Conservation (phyloP, 1,284 basidiomycete genomes). For the Fistulinella cinereoalba region DNA sequence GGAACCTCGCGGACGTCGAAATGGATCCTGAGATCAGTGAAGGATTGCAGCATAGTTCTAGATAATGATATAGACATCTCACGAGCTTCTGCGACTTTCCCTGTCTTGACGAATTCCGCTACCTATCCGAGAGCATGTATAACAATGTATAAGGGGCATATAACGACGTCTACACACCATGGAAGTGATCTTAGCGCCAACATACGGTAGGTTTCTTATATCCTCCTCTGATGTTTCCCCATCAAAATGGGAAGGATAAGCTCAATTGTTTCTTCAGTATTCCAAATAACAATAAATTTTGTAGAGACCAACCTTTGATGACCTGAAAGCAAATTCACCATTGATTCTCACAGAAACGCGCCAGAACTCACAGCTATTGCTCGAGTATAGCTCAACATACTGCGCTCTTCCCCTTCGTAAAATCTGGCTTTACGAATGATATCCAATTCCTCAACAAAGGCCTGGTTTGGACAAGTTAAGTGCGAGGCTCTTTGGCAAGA, state of each 20-base stretch:
- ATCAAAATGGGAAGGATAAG: constrained; percentile 59
- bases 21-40: constrained; percentile 43
- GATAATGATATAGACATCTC: constrained; percentile 20
- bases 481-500: constrained; percentile 62
- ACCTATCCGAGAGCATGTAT: constrained; percentile 41
- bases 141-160: not conserved
- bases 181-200: constrained; percentile 58
- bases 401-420: constrained; percentile 62
- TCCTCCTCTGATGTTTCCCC: constrained; percentile 41
- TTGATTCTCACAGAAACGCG: not conserved
- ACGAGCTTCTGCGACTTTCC: constrained; percentile 61
- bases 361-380: constrained; percentile 54
- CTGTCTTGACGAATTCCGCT: constrained; percentile 56
- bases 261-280: constrained; percentile 38
- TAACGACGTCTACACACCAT: constrained; percentile 42
- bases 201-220: constrained; percentile 51
- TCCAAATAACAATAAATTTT: not conserved
- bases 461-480: constrained; percentile 64
- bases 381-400: constrained; percentile 64
- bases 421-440: constrained; percentile 56
- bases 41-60: not conserved
- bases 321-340: constrained; percentile 35
- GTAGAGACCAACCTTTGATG: constrained; percentile 53
- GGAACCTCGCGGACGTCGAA: constrained; percentile 49
- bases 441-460: constrained; percentile 52